Evolutionary conservation across 2,329 filamentous ascomycete genomes (phyloP).

Genomic region (Fonsecaea multimorphosa): DNA sequence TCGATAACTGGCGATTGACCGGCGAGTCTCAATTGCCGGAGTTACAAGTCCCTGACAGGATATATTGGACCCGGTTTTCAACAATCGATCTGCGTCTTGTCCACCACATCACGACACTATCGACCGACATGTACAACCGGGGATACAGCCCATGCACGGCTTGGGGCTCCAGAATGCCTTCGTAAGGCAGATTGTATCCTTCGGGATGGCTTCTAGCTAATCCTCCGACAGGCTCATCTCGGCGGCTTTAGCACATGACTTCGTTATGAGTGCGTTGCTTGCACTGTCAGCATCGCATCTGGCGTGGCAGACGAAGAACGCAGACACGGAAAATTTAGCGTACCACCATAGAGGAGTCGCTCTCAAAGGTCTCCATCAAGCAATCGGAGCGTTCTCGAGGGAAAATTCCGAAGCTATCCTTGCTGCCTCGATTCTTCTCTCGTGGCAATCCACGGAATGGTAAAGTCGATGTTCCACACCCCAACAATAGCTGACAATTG

Average conservation of each 20-base stretch:
- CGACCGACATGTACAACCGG: slow-evolving; percentile 77
- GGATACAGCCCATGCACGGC: slow-evolving; percentile 84
- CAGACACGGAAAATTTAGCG: slow-evolving; percentile 83
- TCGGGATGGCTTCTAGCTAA: slow-evolving; percentile 40
- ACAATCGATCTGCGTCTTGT: slow-evolving; percentile 84
- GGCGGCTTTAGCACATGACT: slow-evolving; percentile 79
- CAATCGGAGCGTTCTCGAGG: slow-evolving; percentile 81
- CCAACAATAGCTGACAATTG: slow-evolving; percentile 45
- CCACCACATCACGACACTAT: slow-evolving; percentile 86
- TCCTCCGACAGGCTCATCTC: slow-evolving; percentile 71
- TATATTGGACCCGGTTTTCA: slow-evolving; percentile 73
- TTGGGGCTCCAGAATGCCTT: slow-evolving; percentile 91
- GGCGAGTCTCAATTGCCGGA: slow-evolving; percentile 85
- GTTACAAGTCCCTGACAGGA: slow-evolving; percentile 75
- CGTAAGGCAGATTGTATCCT: slow-evolving; percentile 64
- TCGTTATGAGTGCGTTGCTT: slow-evolving; percentile 92
- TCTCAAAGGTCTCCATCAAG: slow-evolving; percentile 84
- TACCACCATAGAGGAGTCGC: slow-evolving; percentile 88
- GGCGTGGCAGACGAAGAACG: slow-evolving; percentile 84
- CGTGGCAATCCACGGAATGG: slow-evolving; percentile 97
- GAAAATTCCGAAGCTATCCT: slow-evolving; percentile 90
- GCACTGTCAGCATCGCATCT: slow-evolving; percentile 95
- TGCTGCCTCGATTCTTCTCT: slow-evolving; percentile 86
- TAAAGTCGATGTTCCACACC: slow-evolving; percentile 57
- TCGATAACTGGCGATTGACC: slow-evolving; percentile 82